These are phyloP conservation scores for Neurospora sp. DNA, from an alignment of 495 filamentous ascomycete genomes.

Conservation along the genomic window DNA sequence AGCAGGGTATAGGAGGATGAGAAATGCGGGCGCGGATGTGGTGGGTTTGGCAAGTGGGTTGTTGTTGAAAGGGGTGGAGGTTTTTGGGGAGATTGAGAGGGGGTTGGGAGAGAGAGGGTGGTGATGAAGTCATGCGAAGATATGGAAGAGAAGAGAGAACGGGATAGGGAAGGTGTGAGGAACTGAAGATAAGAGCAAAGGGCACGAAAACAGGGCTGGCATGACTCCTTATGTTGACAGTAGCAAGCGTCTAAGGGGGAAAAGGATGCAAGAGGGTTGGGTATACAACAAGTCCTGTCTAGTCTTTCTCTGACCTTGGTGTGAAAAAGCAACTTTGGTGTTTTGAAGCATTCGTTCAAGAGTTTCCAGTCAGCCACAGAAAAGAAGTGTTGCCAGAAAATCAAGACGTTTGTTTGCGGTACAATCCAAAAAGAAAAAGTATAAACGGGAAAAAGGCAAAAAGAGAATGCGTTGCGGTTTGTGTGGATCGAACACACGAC, in stretches of 20 bases:
- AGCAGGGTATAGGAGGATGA: constrained; percentile 51
- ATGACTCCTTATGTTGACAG: not conserved
- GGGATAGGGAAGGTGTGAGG: not conserved
- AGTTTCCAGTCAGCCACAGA: not conserved
- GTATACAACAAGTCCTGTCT: not conserved
- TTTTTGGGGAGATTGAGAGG: constrained; percentile 47
- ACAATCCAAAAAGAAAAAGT: not conserved
- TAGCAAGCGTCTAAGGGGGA: not conserved
- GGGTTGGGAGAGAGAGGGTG: constrained; percentile 7
- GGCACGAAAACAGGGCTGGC: not conserved
- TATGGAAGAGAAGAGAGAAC: not conserved
- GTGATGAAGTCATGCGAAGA: not conserved
- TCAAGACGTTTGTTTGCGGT: too few relatives aligned
- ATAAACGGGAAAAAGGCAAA: not conserved
- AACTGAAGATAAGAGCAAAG: not conserved
- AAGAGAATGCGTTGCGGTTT: not conserved
- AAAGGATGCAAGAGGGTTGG: not conserved
- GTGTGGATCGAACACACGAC: not conserved
- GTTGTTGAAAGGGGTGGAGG: constrained; percentile 44
- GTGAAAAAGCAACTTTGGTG: too few relatives aligned
- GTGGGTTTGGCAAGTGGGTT: constrained; percentile 57
- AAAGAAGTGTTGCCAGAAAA: not conserved
- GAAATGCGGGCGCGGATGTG: constrained; percentile 46
- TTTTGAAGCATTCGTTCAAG: not conserved
- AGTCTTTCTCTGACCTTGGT: not conserved